Percentiles rank a stretch among this genome's conserved stretches.
Evolutionary conservation across 208 protist genomes (phyloP).

Genomic region (Acanthamoeba rhysodes): DNA sequence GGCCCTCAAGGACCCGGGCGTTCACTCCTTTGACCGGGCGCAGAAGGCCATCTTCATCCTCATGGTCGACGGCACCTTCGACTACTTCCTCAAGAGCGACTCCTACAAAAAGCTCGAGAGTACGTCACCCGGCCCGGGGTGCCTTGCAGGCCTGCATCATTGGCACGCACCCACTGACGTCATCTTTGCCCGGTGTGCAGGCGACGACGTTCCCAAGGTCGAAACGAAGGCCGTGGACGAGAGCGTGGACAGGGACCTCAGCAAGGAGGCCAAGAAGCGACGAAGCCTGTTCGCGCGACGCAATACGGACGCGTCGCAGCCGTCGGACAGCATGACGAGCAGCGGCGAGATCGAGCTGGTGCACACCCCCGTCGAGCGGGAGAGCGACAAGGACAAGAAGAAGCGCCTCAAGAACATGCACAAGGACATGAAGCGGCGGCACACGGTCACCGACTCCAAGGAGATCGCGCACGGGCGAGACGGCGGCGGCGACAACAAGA

Average conservation of each 20-base stretch:
- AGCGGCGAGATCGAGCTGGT: neutral
- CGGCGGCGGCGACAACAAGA: constrained; percentile 15
- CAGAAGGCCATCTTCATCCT: constrained; percentile 73
- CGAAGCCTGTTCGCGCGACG: neutral
- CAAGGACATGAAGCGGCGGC: neutral
- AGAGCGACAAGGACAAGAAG: neutral
- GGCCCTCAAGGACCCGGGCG: constrained; percentile 2
- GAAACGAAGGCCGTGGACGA: too few relatives aligned
- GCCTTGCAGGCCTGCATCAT: too few relatives aligned
- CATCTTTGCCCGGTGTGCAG: too few relatives aligned
- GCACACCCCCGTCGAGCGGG: neutral
- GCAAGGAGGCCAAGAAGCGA: neutral
- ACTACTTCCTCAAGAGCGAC: constrained; percentile 67
- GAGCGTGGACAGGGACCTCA: neutral
- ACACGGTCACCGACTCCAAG: neutral
- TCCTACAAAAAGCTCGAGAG: neutral
- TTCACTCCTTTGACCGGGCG: neutral
- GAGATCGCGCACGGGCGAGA: neutral
- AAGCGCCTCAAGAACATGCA: neutral
- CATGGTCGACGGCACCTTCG: constrained; percentile 67
- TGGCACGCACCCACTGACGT: too few relatives aligned
- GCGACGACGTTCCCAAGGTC: neutral
- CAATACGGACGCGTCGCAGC: neutral
- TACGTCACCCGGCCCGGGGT: neutral
- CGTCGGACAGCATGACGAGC: neutral